Conservation (phyloP, 2,329 filamentous ascomycete genomes). For the Periconia sp. region DNA sequence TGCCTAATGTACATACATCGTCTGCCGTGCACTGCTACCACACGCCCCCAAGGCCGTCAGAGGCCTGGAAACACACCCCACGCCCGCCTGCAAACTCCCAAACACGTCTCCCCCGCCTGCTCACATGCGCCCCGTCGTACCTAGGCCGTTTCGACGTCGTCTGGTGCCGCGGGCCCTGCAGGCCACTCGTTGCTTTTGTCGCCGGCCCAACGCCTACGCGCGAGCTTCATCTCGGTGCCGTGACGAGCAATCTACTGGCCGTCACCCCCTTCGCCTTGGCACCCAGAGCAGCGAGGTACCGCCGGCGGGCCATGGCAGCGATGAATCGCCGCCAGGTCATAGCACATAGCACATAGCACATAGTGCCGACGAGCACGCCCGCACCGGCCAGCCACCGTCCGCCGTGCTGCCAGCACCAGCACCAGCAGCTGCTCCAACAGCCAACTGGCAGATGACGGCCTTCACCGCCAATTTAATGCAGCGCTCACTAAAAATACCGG, state of each 20-base stretch:
- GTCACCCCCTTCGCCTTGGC: conserved; percentile 16
- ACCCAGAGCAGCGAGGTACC: conserved; percentile 21
- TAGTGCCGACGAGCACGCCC: no score
- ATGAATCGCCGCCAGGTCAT: conserved; percentile 16
- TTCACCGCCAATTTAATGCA: conserved; percentile 43
- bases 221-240: background rate
- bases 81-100: no score
- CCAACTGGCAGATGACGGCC: conserved; percentile 14
- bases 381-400: conserved; percentile 11
- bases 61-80: no score
- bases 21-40: background rate
- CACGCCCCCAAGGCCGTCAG: no score
- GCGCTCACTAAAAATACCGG: conserved; percentile 36
- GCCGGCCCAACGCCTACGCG: background rate
- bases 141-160: no score
- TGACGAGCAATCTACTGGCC: background rate
- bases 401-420: conserved; percentile 10
- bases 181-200: background rate
- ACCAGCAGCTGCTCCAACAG: conserved; percentile 16
- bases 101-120: no score
- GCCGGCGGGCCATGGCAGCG: conserved; percentile 12
- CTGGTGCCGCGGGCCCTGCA: no score
- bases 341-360: background rate
- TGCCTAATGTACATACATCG: no score
- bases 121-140: no score